Evolutionary conservation across 1,284 basidiomycete genomes (phyloP).

Genomic region (Tremellales sp.): DNA sequence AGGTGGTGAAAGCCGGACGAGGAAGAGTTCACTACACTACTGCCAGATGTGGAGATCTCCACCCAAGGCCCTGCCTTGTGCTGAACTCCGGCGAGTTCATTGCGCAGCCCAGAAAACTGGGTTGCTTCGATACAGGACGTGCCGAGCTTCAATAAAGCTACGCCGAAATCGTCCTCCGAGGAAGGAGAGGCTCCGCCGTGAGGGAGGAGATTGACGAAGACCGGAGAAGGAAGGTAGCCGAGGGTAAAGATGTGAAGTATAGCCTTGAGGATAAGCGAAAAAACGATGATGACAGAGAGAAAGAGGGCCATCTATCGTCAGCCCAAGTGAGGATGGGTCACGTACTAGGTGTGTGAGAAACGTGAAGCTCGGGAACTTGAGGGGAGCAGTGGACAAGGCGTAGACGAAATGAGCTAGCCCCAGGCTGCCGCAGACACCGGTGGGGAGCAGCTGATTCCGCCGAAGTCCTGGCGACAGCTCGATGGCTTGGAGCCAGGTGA

Average conservation of each 20-base stretch:
- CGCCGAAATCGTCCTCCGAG: conserved; percentile 43
- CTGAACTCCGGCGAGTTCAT: conserved; percentile 38
- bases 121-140: conserved; percentile 46
- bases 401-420: conserved; percentile 44
- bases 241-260: conserved; percentile 44
- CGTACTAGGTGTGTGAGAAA: conserved; percentile 45
- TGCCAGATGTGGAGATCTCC: conserved; percentile 22
- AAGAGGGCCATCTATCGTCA: conserved; percentile 38
- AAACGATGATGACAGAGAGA: conserved; percentile 37
- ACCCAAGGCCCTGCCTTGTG: conserved; percentile 33
- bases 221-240: conserved; percentile 43
- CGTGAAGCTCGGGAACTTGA: conserved; percentile 45
- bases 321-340: not conserved
- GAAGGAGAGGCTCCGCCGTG: conserved; percentile 40
- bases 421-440: conserved; percentile 40
- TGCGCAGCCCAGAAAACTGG: conserved; percentile 41
- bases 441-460: conserved; percentile 41
- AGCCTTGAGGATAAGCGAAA: conserved; percentile 38
- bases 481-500: conserved; percentile 43
- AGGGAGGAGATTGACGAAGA: conserved; percentile 36
- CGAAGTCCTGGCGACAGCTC: conserved; percentile 33
- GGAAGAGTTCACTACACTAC: conserved; percentile 15
- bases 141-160: conserved; percentile 43
- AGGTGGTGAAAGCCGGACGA: conserved; percentile 33
- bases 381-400: conserved; percentile 32